These are phyloP conservation scores for Candida labiduridarum DNA, from an alignment of 1,139 yeast genomes.

Conservation along the genomic window DNA sequence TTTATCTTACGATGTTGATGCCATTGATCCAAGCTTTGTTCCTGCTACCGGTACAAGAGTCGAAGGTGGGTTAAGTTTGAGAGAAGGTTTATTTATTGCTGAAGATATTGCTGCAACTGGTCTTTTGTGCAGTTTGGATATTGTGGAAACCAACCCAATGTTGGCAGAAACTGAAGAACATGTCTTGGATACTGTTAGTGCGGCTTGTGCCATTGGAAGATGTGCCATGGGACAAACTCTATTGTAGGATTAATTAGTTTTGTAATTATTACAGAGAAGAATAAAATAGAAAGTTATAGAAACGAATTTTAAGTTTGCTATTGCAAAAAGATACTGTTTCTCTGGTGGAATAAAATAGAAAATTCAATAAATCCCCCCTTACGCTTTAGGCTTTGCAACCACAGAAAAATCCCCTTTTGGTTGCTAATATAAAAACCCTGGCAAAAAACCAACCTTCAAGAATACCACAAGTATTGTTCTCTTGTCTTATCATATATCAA, in stretches of 20 bases:
- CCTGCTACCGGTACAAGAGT: conserved; percentile 99
- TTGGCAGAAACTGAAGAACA: conserved; percentile 80
- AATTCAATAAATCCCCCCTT: neutral
- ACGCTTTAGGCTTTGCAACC: neutral
- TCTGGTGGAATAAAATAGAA: neutral
- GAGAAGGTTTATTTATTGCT: conserved; percentile 92
- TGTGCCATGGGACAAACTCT: conserved; percentile 94
- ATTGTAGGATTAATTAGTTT: conserved; percentile 35
- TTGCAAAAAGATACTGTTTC: neutral
- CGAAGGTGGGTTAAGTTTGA: conserved; percentile 89
- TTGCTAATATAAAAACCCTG: neutral
- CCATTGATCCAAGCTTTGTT: conserved; percentile 90
- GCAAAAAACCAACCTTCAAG: neutral
- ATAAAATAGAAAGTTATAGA: neutral
- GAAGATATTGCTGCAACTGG: conserved; percentile 93
- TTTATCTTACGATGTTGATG: conserved; percentile 93
- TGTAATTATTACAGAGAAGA: neutral
- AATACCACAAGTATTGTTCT: neutral
- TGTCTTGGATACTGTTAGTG: conserved; percentile 80
- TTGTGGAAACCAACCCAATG: conserved; percentile 92
- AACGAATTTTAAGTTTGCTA: neutral
- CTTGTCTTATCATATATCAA: neutral
- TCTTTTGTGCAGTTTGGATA: conserved; percentile 80
- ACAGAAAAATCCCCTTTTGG: neutral
- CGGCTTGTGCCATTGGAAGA: conserved; percentile 89